Conservation (phyloP, 352 stramenopile genomes). For the Globisporangium viniferum region DNA sequence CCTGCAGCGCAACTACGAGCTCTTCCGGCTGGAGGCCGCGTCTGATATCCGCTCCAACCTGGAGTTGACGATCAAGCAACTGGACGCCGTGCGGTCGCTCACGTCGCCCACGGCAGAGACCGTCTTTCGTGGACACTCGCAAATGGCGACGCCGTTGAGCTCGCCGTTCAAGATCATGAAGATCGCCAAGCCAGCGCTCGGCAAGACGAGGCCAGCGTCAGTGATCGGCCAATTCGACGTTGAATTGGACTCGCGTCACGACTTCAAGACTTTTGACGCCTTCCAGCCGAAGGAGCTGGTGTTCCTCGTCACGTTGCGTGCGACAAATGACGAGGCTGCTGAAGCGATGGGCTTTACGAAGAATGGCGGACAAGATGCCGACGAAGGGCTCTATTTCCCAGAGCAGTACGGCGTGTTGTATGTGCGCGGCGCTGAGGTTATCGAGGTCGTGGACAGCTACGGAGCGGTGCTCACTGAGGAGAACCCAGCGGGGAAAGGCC, state of each 20-base stretch:
- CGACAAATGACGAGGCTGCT: constrained; percentile 57
- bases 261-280: constrained; percentile 78
- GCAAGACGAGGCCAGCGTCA: constrained; percentile 73
- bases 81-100: constrained; percentile 49
- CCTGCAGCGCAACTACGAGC: constrained; percentile 89
- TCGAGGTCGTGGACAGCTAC: constrained; percentile 80
- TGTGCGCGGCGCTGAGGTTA: constrained; percentile 73
- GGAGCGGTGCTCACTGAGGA: constrained; percentile 54
- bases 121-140: constrained; percentile 58
- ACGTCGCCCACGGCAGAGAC: constrained; percentile 40
- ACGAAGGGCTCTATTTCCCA: constrained; percentile 67
- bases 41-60: constrained; percentile 86
- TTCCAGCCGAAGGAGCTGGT: constrained; percentile 92
- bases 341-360: constrained; percentile 59
- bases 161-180: constrained; percentile 63
- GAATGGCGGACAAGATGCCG: constrained; percentile 30
- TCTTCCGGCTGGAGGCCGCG: constrained; percentile 88
- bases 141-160: constrained; percentile 33
- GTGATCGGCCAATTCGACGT: constrained; percentile 88
- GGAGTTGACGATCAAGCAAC: constrained; percentile 79
- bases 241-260: constrained; percentile 67
- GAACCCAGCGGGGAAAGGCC: constrained; percentile 39
- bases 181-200: constrained; percentile 88
- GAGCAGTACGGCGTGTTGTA: constrained; percentile 86
- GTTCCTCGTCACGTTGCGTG: constrained; percentile 89